Evolutionary conservation across 768 basidiomycete genomes (phyloP), one percentile per base, ranked within the genome.

Genomic region (Podaxis sp.): DNA sequence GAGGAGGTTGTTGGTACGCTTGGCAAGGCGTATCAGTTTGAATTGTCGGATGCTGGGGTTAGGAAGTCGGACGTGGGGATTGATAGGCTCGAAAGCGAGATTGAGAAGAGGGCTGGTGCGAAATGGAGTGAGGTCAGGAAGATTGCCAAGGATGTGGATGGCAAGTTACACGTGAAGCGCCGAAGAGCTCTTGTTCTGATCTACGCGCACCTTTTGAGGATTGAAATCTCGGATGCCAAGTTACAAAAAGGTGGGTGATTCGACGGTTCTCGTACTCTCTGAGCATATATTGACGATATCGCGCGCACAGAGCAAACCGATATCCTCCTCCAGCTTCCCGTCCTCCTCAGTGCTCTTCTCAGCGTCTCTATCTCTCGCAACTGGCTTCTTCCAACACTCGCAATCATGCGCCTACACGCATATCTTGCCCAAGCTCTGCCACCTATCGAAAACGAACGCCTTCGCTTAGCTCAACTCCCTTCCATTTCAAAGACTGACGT

Each of bases 171-270:
- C 28, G 71, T 76, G 30, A 74, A 73, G 12, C 76, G 79, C 26
- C 76, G 80, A 53, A 81, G 81, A 58, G 90, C 92, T 0, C 79
- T 94, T 61, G 78, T 90, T 1, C 78, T 97, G 4, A 75, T 97
- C 2, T 96, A 93, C 71, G 90, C 93, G 8, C 93, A 99, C 75
- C 76, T 99, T 48, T 78, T 96, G 39, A 83, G 96, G 28, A 85
- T 80, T 36, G 84, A 83, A 2, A 74, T 88, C 60, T 74, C 80
- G 6, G 80, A 84, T 24, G 63, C 81, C 2, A 73, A 76, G 0
- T 75, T 97, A 8, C 82, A 83, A 64, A 80, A 83, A 76, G 89
- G 95, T 95, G 65, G 17, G 85, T 79, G 48, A 4, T 28, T 22
- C 12, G 9, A 12, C 24, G 2, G 12, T 13, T 51, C 19, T 26